These are phyloP conservation scores for Citrullus colocynthis DNA, from an alignment of 306 rosid genomes.

Conservation along the genomic window DNA sequence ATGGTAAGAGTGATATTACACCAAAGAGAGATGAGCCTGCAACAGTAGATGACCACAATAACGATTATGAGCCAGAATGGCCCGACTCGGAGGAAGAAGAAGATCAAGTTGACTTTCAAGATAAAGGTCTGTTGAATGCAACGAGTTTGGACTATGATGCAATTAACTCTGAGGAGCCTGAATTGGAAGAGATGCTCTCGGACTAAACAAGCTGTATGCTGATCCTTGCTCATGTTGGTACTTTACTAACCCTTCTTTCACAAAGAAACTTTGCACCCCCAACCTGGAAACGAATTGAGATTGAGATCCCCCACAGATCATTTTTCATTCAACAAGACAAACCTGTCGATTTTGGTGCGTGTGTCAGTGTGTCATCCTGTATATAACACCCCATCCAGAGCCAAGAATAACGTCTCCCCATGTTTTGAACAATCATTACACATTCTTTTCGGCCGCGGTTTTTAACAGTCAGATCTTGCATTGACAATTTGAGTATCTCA, in stretches of 20 bases:
- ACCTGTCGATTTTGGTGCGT: neutral
- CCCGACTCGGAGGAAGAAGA: constrained; percentile 61
- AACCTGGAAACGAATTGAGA: neutral
- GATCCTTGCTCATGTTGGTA: neutral
- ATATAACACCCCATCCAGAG: neutral
- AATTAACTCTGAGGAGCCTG: constrained; percentile 57
- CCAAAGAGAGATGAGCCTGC: constrained; percentile 25
- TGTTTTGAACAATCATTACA: neutral
- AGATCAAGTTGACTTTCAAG: constrained; percentile 43
- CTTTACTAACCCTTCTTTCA: neutral
- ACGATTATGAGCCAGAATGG: constrained; percentile 53
- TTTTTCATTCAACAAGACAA: constrained; percentile 5
- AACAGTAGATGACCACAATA: constrained; percentile 24
- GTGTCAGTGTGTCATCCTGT: neutral
- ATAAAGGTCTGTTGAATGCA: constrained; percentile 36
- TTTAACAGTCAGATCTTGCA: neutral
- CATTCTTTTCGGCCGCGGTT: neutral
- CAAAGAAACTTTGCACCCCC: neutral
- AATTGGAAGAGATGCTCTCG: constrained; percentile 80
- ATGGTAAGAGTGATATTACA: constrained; percentile 31
- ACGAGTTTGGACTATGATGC: constrained; percentile 52
- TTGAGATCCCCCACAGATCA: constrained; percentile 1
- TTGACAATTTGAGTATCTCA: neutral
- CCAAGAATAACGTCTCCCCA: neutral
- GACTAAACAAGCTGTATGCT: constrained; percentile 32